These are phyloP conservation scores for Fusarium torulosum DNA, from an alignment of 2,329 filamentous ascomycete species.

Conservation along the genomic window DNA sequence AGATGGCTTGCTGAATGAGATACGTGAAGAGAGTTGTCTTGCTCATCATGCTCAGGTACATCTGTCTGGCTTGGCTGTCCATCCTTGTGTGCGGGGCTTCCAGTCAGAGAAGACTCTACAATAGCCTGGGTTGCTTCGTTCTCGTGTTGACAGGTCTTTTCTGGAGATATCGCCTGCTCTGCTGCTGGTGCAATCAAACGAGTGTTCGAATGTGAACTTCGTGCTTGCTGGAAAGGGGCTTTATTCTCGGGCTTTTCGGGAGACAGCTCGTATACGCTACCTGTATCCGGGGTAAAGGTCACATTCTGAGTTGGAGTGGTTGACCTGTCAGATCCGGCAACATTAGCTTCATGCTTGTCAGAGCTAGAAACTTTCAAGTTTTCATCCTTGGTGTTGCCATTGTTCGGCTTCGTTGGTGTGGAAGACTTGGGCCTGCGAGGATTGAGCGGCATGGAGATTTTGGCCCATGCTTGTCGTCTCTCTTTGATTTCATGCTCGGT, in stretches of 20 bases:
- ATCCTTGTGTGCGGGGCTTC: neutral
- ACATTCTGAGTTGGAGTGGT: constrained; percentile 29
- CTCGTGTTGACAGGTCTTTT: neutral
- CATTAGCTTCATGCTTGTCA: constrained; percentile 14
- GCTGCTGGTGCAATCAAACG: neutral
- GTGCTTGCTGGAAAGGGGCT: neutral
- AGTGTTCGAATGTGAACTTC: neutral
- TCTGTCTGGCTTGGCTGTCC: neutral
- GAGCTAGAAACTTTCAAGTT: neutral
- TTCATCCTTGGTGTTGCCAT: neutral
- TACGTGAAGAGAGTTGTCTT: neutral
- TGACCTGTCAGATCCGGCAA: constrained; percentile 17
- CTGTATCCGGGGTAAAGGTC: constrained; percentile 26
- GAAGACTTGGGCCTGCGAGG: constrained; percentile 34
- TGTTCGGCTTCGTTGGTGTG: constrained; percentile 12
- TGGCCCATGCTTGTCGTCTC: constrained; percentile 52
- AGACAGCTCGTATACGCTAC: constrained; percentile 22
- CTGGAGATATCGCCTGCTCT: neutral
- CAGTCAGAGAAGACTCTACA: neutral
- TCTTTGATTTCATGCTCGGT: constrained; percentile 51
- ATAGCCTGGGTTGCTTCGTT: neutral
- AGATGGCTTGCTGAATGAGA: neutral
- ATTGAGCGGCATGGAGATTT: constrained; percentile 52
- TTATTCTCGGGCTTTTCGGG: neutral
- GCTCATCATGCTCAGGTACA: neutral